These are phyloP conservation scores for Aspergillus ochraceoroseus DNA, from an alignment of 2,329 filamentous ascomycete genomes.

Conservation along the genomic window DNA sequence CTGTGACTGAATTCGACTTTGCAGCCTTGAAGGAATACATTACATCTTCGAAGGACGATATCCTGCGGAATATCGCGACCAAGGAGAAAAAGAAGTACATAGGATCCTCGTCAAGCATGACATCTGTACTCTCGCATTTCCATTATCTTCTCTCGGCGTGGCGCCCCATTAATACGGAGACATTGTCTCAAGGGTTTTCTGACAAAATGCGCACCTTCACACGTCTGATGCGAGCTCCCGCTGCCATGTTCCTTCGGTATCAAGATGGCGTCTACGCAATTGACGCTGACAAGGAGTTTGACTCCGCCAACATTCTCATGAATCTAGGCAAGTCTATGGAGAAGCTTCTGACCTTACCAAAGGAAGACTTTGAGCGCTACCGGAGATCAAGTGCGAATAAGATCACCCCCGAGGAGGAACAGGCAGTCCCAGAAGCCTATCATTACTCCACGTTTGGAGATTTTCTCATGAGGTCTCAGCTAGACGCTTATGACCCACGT, in stretches of 20 bases:
- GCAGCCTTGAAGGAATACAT: conserved; percentile 78
- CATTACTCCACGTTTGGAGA: conserved; percentile 84
- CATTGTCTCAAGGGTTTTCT: conserved; percentile 63
- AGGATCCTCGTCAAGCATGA: conserved; percentile 97
- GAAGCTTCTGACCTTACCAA: conserved; percentile 80
- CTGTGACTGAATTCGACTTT: conserved; percentile 87
- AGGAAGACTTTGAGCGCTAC: conserved; percentile 80
- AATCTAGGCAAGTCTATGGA: conserved; percentile 96
- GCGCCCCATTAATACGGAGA: conserved; percentile 63
- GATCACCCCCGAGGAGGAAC: conserved; percentile 63
- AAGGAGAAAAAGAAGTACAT: conserved; percentile 71
- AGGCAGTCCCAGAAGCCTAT: conserved; percentile 68
- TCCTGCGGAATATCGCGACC: conserved; percentile 63
- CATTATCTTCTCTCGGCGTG: conserved; percentile 85
- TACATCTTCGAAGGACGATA: conserved; percentile 79
- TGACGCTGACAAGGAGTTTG: conserved; percentile 90
- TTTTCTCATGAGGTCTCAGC: conserved; percentile 89
- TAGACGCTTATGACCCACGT: conserved; percentile 82
- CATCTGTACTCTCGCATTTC: conserved; percentile 77
- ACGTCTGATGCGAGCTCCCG: conserved; percentile 63
- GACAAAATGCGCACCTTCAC: conserved; percentile 65
- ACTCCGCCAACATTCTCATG: conserved; percentile 77
- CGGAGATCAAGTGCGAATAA: conserved; percentile 62
- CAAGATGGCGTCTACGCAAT: conserved; percentile 87
- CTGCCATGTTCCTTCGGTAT: conserved; percentile 74